Evolutionary conservation across 768 basidiomycete species (phyloP), one percentile per base, ranked within the genome.

Genomic region (Myochromella boudieri): DNA sequence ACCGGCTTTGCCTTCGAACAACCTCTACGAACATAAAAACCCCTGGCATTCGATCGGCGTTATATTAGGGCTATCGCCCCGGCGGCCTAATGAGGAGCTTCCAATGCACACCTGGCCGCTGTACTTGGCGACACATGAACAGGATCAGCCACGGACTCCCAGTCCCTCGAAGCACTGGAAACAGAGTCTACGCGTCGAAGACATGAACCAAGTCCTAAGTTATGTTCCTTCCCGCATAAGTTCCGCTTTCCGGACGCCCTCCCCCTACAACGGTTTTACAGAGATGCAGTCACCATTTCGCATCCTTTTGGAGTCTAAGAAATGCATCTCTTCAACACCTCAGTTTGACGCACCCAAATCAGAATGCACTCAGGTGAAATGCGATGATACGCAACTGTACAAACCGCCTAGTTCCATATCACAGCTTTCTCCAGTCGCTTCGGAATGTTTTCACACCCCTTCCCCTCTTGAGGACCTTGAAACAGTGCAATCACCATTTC

Each of bases 31-130:
- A 27, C 67, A 71, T 42, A 52, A 60, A 26, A 69, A 76, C 52
- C 76, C 76, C 1, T 77, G 76, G 76, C 62, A 57, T 25, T 65
- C 69, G 4, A 65, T 76, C 20, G 76, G 74, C 10, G 61, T 62
- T 6, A 66, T 76, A 40, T 65, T 77, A 8, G 73, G 72, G 7
- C 31, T 71, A 0, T 48, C 57, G 6, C 55, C 56, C n/a, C n/a
- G n/a, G n/a, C n/a, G n/a, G n/a, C n/a, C n/a, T n/a, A n/a, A n/a
- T n/a, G n/a, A n/a, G n/a, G n/a, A n/a, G n/a, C n/a, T n/a, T n/a
- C n/a, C n/a, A n/a, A n/a, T n/a, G n/a, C n/a, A n/a, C n/a, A n/a
- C n/a, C n/a, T n/a, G n/a, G n/a, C n/a, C n/a, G n/a, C n/a, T n/a
- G n/a, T n/a, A n/a, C n/a, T n/a, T n/a, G n/a, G n/a, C n/a, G n/a